Evolutionary conservation across 805 yeast species (phyloP), one percentile per base, ranked within the genome.

Genomic region (Grigorovia jiainica): DNA sequence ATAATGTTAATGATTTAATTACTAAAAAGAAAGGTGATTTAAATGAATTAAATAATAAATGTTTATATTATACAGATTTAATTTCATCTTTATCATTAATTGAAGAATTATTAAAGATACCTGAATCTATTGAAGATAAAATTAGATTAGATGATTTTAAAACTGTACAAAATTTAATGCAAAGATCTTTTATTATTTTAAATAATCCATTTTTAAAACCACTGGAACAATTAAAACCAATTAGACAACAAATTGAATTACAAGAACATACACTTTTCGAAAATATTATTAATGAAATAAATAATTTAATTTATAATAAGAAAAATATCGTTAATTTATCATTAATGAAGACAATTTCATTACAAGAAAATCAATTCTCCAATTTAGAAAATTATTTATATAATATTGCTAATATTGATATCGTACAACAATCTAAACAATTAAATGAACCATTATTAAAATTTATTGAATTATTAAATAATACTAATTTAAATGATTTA

Each of bases 201-300:
- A 73, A 72, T 13, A 61, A 66, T 33, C 73, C 73, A 52, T 68
- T 70, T 13, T 54, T 84, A 21, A 79, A 84, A 79, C 63, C 71
- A 34, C 58, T 83, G 17, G 68, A 76, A 1, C 76, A 81, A 0
- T 64, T 82, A 58, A 54, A 57, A 11, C 65, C 75, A 11, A 60
- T 76, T 5, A 75, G 71, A 43, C 70, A 64, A 34, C 75, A 74
- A 47, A 63, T 82, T 15, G 74, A 75, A 39, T 54, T 65, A 3
- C 87, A 79, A 47, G 70, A 74, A 13, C 76, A 75, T 43, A 71
- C 73, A 34, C 64, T 89, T 23, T 80, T 82, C 52, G 87, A 80
- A 37, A 75, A 76, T 47, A 66, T 89, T 16, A 66, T 84, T n/a
- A 95, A 84, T 47, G 95, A 87, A 53, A 63, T 87, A 34, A 79